A percentile compares a stretch with the other conserved stretches of the same genome.
phyloP scores from a whole-genome alignment of 495 filamentous ascomycete species.

The Aspergillus nanangensis region DNA sequence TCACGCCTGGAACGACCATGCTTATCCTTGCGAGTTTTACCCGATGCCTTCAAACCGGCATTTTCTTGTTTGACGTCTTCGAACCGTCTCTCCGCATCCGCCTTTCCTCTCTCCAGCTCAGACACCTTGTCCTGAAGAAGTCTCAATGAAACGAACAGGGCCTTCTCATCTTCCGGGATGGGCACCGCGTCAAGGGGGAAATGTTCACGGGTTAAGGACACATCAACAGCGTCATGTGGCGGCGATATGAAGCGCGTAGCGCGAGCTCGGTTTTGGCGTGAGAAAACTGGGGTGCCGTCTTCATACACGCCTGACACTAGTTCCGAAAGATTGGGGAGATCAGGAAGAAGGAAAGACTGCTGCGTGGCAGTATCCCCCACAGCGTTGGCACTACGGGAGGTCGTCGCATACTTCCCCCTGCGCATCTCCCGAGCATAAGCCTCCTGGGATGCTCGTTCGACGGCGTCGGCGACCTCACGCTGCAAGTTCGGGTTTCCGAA shows the following conservation, averaged over 20 bases:
- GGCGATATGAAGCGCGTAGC: conserved; percentile 54
- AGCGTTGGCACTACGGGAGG: conserved; percentile 19
- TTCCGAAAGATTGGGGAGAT: conserved; percentile 67
- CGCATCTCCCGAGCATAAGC: conserved; percentile 34
- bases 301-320: conserved; percentile 65
- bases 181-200: conserved; percentile 58
- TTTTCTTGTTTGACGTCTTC: conserved; percentile 56
- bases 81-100: conserved; percentile 51
- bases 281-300: conserved; percentile 61
- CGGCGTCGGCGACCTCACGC: conserved; percentile 39
- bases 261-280: conserved; percentile 44
- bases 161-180: conserved; percentile 65
- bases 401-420: conserved; percentile 19
- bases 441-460: conserved; percentile 41
- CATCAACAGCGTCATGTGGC: conserved; percentile 34
- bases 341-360: conserved; percentile 63
- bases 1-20: conserved; percentile 39
- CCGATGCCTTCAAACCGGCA: conserved; percentile 45
- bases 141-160: conserved; percentile 61
- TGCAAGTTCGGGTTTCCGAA: conserved; percentile 47
- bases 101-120: conserved; percentile 55
- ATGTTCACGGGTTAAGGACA: conserved; percentile 37
- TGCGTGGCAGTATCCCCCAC: conserved; percentile 39
- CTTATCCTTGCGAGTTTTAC: conserved; percentile 41
- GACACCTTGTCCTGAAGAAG: conserved; percentile 64